Conservation (phyloP, 1,139 yeast genomes). For the Geotrichum candidum region DNA sequence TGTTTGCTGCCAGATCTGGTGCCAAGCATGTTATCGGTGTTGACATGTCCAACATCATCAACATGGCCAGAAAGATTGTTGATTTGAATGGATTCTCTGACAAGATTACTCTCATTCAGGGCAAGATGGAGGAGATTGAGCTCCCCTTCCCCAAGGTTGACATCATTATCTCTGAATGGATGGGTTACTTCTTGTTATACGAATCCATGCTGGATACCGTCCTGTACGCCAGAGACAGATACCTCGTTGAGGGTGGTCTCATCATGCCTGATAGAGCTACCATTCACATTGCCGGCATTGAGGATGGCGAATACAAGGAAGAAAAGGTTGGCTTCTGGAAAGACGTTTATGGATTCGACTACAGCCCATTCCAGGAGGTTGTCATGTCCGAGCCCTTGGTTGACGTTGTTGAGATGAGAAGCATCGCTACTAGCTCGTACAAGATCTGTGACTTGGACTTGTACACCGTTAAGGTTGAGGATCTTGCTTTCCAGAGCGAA, state of each 20-base stretch:
- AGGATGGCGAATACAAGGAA: slow-evolving; percentile 88
- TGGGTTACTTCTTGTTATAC: slow-evolving; percentile 94
- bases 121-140: slow-evolving; percentile 89
- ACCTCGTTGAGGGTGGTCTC: slow-evolving; percentile 78
- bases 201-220: slow-evolving; percentile 99
- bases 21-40: slow-evolving; percentile 96
- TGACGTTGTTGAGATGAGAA: slow-evolving; percentile 76
- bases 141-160: slow-evolving; percentile 78
- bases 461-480: slow-evolving; percentile 79
- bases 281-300: slow-evolving; percentile 87
- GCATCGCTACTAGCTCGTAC: slow-evolving; percentile 67
- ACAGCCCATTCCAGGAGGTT: slow-evolving; percentile 60
- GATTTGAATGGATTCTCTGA: slow-evolving; percentile 79
- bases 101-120: slow-evolving; percentile 82
- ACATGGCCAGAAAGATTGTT: slow-evolving; percentile 84
- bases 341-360: slow-evolving; percentile 94
- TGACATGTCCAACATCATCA: slow-evolving; percentile 95
- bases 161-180: slow-evolving; percentile 96
- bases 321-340: slow-evolving; percentile 95
- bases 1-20: slow-evolving; percentile 98
- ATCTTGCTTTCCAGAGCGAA: slow-evolving; percentile 63
- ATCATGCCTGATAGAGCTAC: slow-evolving; percentile 94
- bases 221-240: slow-evolving; percentile 85
- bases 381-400: slow-evolving; percentile 94
- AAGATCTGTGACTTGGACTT: slow-evolving; percentile 79